Conservation (phyloP, 2,329 filamentous ascomycete genomes). For the Mycocentrospora acerina region DNA sequence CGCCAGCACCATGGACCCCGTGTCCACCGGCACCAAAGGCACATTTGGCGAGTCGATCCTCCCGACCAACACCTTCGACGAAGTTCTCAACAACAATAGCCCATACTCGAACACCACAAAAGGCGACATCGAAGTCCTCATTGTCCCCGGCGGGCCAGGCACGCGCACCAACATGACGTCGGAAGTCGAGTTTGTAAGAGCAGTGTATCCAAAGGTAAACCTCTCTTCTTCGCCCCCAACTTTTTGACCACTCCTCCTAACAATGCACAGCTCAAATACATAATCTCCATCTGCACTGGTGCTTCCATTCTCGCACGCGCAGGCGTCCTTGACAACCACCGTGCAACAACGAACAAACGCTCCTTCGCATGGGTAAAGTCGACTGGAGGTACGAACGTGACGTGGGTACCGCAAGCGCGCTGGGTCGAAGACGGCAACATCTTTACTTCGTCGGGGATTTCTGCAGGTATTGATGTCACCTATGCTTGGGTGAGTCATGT, state of each 20-base stretch:
- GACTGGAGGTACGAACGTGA: slow-evolving; percentile 49
- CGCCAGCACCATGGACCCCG: slow-evolving; percentile 30
- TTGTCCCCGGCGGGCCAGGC: slow-evolving; percentile 65
- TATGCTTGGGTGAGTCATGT: slow-evolving; percentile 57
- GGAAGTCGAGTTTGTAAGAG: slow-evolving; percentile 52
- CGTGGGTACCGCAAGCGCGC: slow-evolving; percentile 57
- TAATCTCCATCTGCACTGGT: slow-evolving; percentile 69
- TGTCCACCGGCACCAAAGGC: slow-evolving; percentile 24
- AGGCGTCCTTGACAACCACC: slow-evolving; percentile 60
- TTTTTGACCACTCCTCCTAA: not conserved
- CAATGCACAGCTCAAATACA: slow-evolving; percentile 42
- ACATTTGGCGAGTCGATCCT: slow-evolving; percentile 44
- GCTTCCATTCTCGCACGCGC: slow-evolving; percentile 58
- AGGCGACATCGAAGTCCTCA: slow-evolving; percentile 58
- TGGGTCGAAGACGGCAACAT: slow-evolving; percentile 68
- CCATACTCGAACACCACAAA: slow-evolving; percentile 10
- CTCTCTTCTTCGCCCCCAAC: slow-evolving; percentile 15
- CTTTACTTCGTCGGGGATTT: slow-evolving; percentile 65
- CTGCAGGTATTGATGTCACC: slow-evolving; percentile 62
- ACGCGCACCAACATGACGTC: slow-evolving; percentile 35
- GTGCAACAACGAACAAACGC: slow-evolving; percentile 67
- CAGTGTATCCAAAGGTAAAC: slow-evolving; percentile 50
- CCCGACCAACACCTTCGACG: slow-evolving; percentile 56
- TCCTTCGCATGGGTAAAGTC: slow-evolving; percentile 52
- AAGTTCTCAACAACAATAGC: slow-evolving; percentile 38